Evolutionary conservation across 192 early-diverging fungal species (phyloP).

Genomic region (Piromyces finnis): DNA sequence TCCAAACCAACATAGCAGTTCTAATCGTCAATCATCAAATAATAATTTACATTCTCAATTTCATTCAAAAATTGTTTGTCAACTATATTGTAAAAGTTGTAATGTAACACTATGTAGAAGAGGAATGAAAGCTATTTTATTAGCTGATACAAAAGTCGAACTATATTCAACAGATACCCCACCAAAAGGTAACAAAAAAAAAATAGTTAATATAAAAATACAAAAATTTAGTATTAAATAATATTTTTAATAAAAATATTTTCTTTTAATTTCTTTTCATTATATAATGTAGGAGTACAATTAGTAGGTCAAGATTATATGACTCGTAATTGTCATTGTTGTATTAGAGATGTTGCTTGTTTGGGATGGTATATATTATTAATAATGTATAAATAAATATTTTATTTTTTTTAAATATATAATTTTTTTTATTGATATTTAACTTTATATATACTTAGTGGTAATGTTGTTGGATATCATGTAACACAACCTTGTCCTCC

Average conservation of each 20-base stretch:
- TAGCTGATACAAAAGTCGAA: conserved; percentile 48
- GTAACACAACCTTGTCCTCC: conserved; percentile 66
- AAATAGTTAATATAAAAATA: too few relatives aligned
- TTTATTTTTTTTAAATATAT: too few relatives aligned
- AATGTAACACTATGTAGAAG: conserved; percentile 20
- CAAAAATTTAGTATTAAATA: too few relatives aligned
- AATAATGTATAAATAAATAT: too few relatives aligned
- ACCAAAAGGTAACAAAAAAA: not conserved
- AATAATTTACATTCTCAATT: not conserved
- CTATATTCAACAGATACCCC: conserved; percentile 14
- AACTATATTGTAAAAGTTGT: conserved; percentile 25
- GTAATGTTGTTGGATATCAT: conserved; percentile 61
- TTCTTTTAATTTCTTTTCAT: too few relatives aligned
- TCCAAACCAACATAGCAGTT: not conserved
- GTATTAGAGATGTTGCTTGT: conserved; percentile 65
- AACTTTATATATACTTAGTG: conserved; percentile 6
- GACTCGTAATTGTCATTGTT: conserved; percentile 59
- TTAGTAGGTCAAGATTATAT: conserved; percentile 61
- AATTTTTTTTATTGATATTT: too few relatives aligned
- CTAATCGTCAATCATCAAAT: not conserved
- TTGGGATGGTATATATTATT: conserved; percentile 35
- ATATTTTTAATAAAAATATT: too few relatives aligned
- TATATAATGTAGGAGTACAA: conserved; percentile 43
- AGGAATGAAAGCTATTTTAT: conserved; percentile 52
- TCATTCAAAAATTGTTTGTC: conserved; percentile 14